Conservation (phyloP, 495 filamentous ascomycete species). For the Penicillium lividum region DNA sequence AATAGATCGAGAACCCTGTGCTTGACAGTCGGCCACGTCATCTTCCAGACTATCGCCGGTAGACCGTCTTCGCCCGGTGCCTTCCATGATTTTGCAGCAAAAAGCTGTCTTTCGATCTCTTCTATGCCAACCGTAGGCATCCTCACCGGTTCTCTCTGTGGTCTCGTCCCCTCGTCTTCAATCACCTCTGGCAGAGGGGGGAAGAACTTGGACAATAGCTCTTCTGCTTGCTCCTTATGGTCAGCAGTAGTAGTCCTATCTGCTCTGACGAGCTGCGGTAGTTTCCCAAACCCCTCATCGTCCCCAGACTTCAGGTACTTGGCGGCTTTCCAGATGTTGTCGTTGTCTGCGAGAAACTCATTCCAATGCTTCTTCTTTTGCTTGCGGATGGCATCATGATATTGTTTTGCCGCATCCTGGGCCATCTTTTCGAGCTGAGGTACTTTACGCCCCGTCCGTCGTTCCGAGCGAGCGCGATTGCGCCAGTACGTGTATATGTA, state of each 20-base stretch:
- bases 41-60: conserved; percentile 30
- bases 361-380: conserved; percentile 32
- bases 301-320: conserved; percentile 26
- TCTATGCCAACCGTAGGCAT: conserved; percentile 24
- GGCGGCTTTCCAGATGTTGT: conserved; percentile 30
- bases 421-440: too few species aligned
- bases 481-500: too few species aligned
- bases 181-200: conserved; percentile 23
- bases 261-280: conserved; percentile 19
- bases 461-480: too few species aligned
- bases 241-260: conserved; percentile 19
- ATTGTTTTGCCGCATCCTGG: too few species aligned
- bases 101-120: conserved; percentile 23
- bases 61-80: conserved; percentile 26
- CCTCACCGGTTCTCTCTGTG: conserved; percentile 22
- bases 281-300: conserved; percentile 18
- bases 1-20: conserved; percentile 26
- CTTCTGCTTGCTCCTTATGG: conserved; percentile 25
- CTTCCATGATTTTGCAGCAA: conserved; percentile 23
- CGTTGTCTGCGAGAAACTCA: conserved; percentile 27
- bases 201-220: conserved; percentile 30
- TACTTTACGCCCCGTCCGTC: too few species aligned
- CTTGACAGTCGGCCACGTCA: conserved; percentile 30
- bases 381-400: not conserved
- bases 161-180: conserved; percentile 22